These are phyloP conservation scores for Linnemannia schmuckeri DNA, from an alignment of 192 early-diverging fungal species.

Conservation along the genomic window DNA sequence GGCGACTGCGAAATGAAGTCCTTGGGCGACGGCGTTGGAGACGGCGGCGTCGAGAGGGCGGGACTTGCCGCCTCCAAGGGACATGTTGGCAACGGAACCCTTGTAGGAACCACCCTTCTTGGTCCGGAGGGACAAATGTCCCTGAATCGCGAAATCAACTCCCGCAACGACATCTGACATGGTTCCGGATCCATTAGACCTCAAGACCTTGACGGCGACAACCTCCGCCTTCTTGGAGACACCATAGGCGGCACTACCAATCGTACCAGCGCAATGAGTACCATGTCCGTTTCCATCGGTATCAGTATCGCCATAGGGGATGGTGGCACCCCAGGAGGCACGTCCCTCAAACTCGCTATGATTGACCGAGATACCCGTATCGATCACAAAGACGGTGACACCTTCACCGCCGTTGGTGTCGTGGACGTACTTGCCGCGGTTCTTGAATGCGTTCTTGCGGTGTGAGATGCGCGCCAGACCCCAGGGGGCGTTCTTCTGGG, in stretches of 20 bases:
- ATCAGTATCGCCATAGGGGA: slow-evolving; percentile 74
- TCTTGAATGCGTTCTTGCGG: slow-evolving; percentile 69
- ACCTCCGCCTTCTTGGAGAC: slow-evolving; percentile 89
- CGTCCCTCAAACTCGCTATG: slow-evolving; percentile 95
- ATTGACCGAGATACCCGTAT: slow-evolving; percentile 89
- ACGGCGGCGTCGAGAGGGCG: slow-evolving; percentile 86
- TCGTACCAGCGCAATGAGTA: slow-evolving; percentile 92
- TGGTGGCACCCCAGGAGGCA: slow-evolving; percentile 85
- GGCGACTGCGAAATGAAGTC: slow-evolving; percentile 94
- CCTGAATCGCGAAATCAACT: slow-evolving; percentile 67
- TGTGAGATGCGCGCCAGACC: slow-evolving; percentile 88
- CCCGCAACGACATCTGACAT: slow-evolving; percentile 76
- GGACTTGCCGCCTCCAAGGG: slow-evolving; percentile 87
- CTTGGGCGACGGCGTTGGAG: slow-evolving; percentile 76
- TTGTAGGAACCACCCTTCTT: slow-evolving; percentile 73
- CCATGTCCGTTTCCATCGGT: slow-evolving; percentile 86
- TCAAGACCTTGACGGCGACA: slow-evolving; percentile 94
- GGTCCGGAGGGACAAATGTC: slow-evolving; percentile 48
- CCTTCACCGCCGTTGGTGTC: slow-evolving; percentile 79
- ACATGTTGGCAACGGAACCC: slow-evolving; percentile 95
- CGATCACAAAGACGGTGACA: slow-evolving; percentile 95
- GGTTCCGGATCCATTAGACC: slow-evolving; percentile 87
- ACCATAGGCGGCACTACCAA: slow-evolving; percentile 86
- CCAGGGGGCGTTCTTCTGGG: slow-evolving; percentile 86
- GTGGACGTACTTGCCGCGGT: slow-evolving; percentile 81